Base-by-base conservation (phyloP, 148 eudicot genomes). In the Rhododendron henanense region DNA sequence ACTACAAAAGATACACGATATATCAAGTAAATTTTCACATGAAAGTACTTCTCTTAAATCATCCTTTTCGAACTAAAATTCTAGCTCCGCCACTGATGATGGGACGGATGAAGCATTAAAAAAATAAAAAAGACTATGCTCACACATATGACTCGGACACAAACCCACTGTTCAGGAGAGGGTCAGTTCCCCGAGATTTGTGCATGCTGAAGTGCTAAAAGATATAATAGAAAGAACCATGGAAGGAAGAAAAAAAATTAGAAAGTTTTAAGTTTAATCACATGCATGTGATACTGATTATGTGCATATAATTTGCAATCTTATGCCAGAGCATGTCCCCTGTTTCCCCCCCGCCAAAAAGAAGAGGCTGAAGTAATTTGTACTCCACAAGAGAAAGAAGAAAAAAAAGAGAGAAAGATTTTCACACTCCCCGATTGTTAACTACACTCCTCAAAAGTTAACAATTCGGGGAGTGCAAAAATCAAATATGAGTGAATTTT, bases 241-340 rank as follows among this genome's bases (percentile, higher is more conserved):
- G 31, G 31, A 65, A n/a, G 31, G 31, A 8, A n/a, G 2, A 65
- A 23, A n/a, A 65, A 21, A 59, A 19, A 21, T 59, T 59, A 51
- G 55, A 51, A 51, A 51, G 55, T 51, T 16, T 16, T 21, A 19
- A 21, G 25, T 59, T 19, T 21, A 59, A 21, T 59, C 67, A 5
- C 67, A 59, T 21, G 61, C 10, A 47, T 65, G 71, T 65, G 31
- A 25, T 1, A 37, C 48, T 76, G 78, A 31, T 37, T 35, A 33
- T 75, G 78, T 16, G 18, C 61, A 55, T 6, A 35, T 37, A 76
- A 37, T 37, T 44, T 39, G 80, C 11, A 44, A 41, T 39, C 48
- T 18, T 77, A 44, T 77, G 80, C 75, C 75, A 69, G 75, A 69
- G 75, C 35, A 69, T 28, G 75, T 77, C 50, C 28, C 48, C 80